phyloP scores from a whole-genome alignment of 2,329 filamentous ascomycete genomes.

The Gremmenia infestans region DNA sequence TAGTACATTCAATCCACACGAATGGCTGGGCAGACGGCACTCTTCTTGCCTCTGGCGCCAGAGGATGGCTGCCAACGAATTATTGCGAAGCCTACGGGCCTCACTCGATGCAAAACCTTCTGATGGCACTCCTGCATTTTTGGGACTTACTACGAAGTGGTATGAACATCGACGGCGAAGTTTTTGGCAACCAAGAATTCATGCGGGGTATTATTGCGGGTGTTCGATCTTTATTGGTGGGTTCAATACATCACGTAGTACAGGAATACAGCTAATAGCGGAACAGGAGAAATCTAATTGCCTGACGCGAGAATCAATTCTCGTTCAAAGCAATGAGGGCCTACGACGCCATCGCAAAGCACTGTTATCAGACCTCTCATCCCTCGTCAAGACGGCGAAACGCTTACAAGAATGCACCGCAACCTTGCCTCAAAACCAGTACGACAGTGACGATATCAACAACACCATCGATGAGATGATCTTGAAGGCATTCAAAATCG shows the following conservation, averaged over 20 bases:
- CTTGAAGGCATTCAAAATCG: constrained; percentile 86
- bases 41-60: constrained; percentile 73
- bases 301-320: constrained; percentile 71
- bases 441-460: constrained; percentile 56
- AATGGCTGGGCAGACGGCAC: constrained; percentile 99
- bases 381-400: constrained; percentile 85
- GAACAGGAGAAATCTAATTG: constrained; percentile 80
- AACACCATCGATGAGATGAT: constrained; percentile 89
- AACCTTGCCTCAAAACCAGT: constrained; percentile 31
- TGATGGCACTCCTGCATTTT: constrained; percentile 83
- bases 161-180: constrained; percentile 66
- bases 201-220: constrained; percentile 92
- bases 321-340: constrained; percentile 69
- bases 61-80: constrained; percentile 96
- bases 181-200: constrained; percentile 88
- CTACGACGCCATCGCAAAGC: constrained; percentile 80
- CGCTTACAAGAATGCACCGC: constrained; percentile 67
- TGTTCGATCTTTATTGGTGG: constrained; percentile 81
- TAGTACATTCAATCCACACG: constrained; percentile 94
- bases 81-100: constrained; percentile 96
- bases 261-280: constrained; percentile 6
- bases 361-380: constrained; percentile 81
- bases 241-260: constrained; percentile 33
- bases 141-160: constrained; percentile 86
- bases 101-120: constrained; percentile 74